These are phyloP conservation scores for Petunia hybrid DNA, from an alignment of 305 asterid genomes.

Conservation along the genomic window DNA sequence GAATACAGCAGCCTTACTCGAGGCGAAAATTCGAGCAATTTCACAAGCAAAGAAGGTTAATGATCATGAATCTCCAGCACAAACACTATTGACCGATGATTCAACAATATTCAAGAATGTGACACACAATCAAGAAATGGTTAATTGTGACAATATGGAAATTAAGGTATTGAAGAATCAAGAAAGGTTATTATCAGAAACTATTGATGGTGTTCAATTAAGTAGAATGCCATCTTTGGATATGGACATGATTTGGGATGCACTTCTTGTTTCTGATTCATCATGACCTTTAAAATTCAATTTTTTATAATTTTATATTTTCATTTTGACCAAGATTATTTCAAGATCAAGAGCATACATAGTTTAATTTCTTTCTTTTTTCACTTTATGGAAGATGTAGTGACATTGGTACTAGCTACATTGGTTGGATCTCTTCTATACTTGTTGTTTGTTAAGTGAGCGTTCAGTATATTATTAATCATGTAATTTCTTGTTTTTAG, in stretches of 20 bases:
- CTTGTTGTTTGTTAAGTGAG: background rate
- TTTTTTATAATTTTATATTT: background rate
- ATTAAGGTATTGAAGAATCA: conserved; percentile 32
- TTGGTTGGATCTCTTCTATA: background rate
- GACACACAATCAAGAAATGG: conserved; percentile 2
- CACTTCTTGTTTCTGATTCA: conserved; percentile 60
- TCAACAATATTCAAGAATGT: conserved; percentile 19
- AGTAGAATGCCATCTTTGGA: conserved; percentile 87
- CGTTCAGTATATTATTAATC: background rate
- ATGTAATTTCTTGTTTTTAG: conserved; percentile 8
- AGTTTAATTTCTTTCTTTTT: background rate
- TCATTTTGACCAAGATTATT: conserved; percentile 5
- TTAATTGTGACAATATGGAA: conserved; percentile 17
- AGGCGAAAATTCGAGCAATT: conserved; percentile 72
- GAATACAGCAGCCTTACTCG: conserved; percentile 71
- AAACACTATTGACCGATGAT: conserved; percentile 7
- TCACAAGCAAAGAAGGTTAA: conserved; percentile 48
- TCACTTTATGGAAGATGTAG: conserved; percentile 10
- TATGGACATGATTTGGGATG: conserved; percentile 93
- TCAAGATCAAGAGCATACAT: background rate
- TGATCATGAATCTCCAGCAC: conserved; percentile 25
- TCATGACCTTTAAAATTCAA: conserved; percentile 22
- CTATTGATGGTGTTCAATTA: conserved; percentile 47
- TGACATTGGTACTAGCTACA: background rate
- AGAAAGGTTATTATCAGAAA: conserved; percentile 32